Percentiles rank a stretch among this genome's conserved stretches.
Conservation (phyloP, 495 filamentous ascomycete species). For the Apodospora peruviana region DNA sequence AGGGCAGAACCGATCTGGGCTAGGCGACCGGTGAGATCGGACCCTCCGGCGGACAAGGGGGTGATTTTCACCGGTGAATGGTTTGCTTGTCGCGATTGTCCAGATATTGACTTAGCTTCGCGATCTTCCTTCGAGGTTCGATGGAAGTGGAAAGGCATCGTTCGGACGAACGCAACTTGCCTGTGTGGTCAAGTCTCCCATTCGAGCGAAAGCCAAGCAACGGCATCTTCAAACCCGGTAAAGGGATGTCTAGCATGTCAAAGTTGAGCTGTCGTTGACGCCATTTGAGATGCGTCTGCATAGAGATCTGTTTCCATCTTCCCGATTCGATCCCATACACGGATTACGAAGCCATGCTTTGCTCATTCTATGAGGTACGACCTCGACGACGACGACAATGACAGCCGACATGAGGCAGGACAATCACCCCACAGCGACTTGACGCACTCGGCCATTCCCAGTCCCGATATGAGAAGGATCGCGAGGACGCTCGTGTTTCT, state of each 20-base stretch:
- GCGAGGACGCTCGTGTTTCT: too few species aligned
- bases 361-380: too few species aligned
- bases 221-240: conserved; percentile 12
- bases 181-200: not conserved
- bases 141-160: too few species aligned
- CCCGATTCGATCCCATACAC: not conserved
- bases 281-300: conserved; percentile 2
- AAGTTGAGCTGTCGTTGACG: not conserved
- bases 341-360: too few species aligned
- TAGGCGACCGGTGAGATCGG: conserved; percentile 13
- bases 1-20: conserved; percentile 13
- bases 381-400: too few species aligned
- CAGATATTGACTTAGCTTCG: too few species aligned
- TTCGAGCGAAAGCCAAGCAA: not conserved
- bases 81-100: not conserved
- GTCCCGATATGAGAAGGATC: too few species aligned
- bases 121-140: too few species aligned
- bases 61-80: conserved; percentile 11
- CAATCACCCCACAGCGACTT: too few species aligned
- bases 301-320: conserved; percentile 5
- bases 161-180: conserved; percentile 5
- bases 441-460: too few species aligned
- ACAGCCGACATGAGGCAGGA: too few species aligned
- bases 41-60: conserved; percentile 6
- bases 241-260: conserved; percentile 2